Conservation (phyloP, 352 stramenopile species). For the Thraustochytrium sp. region DNA sequence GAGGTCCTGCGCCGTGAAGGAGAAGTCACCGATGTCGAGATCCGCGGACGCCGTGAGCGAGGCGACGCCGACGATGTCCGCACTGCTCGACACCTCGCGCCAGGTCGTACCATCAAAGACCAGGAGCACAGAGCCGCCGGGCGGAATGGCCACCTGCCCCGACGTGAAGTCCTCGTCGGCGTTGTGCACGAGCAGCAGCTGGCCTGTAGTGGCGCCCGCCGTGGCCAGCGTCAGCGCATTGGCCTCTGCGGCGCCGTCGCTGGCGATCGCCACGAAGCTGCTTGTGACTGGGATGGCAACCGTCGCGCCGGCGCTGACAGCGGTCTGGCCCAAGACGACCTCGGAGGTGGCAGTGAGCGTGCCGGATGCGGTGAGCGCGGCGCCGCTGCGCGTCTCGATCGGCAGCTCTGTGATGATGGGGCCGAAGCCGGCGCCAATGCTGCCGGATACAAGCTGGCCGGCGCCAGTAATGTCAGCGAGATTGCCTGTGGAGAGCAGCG, state of each 20-base stretch:
- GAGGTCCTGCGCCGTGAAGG: conserved; percentile 1
- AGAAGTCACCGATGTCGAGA: conserved; percentile 20
- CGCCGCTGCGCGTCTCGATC: neutral
- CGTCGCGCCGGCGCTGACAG: neutral
- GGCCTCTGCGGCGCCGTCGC: neutral
- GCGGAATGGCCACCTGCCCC: neutral
- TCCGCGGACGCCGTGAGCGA: neutral
- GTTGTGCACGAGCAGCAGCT: conserved; percentile 2
- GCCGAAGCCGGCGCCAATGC: conserved; percentile 19
- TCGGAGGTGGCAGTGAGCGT: neutral
- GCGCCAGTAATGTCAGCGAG: neutral
- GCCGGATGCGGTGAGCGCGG: neutral
- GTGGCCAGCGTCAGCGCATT: neutral
- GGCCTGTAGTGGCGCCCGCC: neutral
- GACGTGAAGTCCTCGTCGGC: conserved; percentile 14
- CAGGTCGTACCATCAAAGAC: neutral
- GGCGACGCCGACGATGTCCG: neutral
- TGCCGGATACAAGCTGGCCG: neutral
- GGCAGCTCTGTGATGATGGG: neutral
- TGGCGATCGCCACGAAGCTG: neutral
- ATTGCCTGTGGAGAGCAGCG: conserved; percentile 10
- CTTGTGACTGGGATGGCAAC: neutral
- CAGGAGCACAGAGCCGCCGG: neutral
- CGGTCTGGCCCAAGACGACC: neutral
- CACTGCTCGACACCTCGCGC: neutral